Evolutionary conservation across 1,284 basidiomycete species (phyloP), one percentile per base, ranked within the genome.

Genomic region (Exobasidium cylindrosporum): DNA sequence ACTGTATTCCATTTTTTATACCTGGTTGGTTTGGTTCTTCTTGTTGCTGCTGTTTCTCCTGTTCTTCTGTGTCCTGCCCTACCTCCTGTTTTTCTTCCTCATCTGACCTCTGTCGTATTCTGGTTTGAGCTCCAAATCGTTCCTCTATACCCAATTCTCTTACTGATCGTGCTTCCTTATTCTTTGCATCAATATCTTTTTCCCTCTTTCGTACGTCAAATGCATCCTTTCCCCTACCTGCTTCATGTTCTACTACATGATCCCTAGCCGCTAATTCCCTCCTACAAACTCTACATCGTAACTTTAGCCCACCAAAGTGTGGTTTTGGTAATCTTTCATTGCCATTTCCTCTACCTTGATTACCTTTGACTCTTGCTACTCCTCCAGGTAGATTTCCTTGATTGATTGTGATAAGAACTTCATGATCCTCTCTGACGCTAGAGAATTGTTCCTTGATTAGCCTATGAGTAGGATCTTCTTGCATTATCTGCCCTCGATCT

Each of bases 231-330:
- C 77, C 74, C 28, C 68, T 69, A 0, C 76, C 77, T 4, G 72
- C 69, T 43, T 70, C 69, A 49, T 79, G 77, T 44, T 70, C 66
- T 23, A 78, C 69, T 23, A 79, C 66, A 60, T 79, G 73, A 54
- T 76, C 70, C 4, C 65, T 45, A 23, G 67, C 63, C 5, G 74
- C 75, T 47, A 79, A 58, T 50, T 72, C 75, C 11, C 71, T 60
- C 26, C 76, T 66, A 44, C 77, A 79, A n/a, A 68, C 66, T 32
- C 70, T 70, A 57, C 77, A 79, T 7, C 76, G 63, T 50, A 76
- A 53, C 26, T 72, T 69, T 1, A 68, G 65, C 1, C 64, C 64
- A 2, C 44, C 44, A 21, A 67, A 68, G 30, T 30, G 54, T 0
- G 73, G 68, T 21, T 62, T 65, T 3, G 66, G 54, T n/a, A 74